These are phyloP conservation scores for Solanum lignicaule DNA, from an alignment of 257 asterid genomes.

Conservation along the genomic window DNA sequence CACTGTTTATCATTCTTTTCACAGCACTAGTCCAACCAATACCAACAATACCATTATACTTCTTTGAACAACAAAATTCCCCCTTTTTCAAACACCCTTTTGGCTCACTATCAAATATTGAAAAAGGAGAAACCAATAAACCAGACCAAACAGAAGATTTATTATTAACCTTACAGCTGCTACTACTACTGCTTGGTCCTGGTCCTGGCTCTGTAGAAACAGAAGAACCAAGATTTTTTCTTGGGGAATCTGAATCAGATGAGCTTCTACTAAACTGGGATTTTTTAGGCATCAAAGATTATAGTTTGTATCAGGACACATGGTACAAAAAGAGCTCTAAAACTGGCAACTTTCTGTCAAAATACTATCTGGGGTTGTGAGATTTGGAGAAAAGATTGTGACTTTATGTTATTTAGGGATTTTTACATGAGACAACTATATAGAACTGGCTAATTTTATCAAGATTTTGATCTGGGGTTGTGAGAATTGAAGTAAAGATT, in stretches of 20 bases:
- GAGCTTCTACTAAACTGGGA: background rate
- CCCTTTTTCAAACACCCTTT: slow-evolving; percentile 9
- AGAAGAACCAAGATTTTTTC: background rate
- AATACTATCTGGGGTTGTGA: background rate
- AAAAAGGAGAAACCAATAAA: slow-evolving; percentile 26
- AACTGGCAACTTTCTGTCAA: background rate
- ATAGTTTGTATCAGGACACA: background rate
- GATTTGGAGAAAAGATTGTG: background rate
- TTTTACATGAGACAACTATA: background rate
- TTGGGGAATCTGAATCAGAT: slow-evolving; percentile 3
- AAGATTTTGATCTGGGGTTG: background rate
- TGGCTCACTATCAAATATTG: slow-evolving; percentile 17
- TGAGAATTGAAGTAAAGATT: background rate
- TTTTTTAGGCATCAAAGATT: slow-evolving; percentile 7
- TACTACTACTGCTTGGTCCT: slow-evolving; percentile 19
- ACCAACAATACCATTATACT: slow-evolving; percentile 24
- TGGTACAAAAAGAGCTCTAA: background rate
- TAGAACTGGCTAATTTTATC: background rate
- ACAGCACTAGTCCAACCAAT: slow-evolving; percentile 47
- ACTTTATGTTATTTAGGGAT: background rate
- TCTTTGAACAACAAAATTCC: slow-evolving; percentile 3
- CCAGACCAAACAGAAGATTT: slow-evolving; percentile 22
- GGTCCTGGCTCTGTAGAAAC: slow-evolving; percentile 25
- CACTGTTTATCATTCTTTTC: slow-evolving; percentile 70
- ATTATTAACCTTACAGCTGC: background rate